Percentiles rank a stretch among this genome's conserved stretches.
Evolutionary conservation across 371 early-diverging fungal genomes (phyloP).

Genomic region (Mortierella sp.): DNA sequence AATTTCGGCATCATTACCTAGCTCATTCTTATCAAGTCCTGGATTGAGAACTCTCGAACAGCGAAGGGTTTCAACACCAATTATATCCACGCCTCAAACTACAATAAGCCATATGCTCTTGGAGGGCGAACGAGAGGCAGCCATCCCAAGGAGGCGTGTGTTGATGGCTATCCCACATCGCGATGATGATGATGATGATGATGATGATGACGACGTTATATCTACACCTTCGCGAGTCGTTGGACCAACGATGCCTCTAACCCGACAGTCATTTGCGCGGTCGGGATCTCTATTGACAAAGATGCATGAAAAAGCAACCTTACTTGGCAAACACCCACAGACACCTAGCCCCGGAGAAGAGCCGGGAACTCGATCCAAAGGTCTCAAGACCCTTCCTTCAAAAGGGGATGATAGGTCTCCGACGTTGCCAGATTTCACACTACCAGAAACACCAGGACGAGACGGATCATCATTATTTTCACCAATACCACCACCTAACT

Average conservation of each 20-base stretch:
- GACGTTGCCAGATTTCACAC: slow-evolving; percentile 21
- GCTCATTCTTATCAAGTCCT: slow-evolving; percentile 21
- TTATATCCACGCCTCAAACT: slow-evolving; percentile 23
- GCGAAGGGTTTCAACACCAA: slow-evolving; percentile 23
- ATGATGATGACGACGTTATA: slow-evolving; percentile 22
- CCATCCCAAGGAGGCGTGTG: slow-evolving; percentile 24
- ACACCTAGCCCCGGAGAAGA: slow-evolving; percentile 43
- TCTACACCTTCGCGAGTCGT: slow-evolving; percentile 33
- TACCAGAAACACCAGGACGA: slow-evolving; percentile 11
- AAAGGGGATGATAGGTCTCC: slow-evolving; percentile 17
- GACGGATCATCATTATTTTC: slow-evolving; percentile 18
- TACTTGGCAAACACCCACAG: slow-evolving; percentile 51
- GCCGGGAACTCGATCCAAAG: slow-evolving; percentile 25
- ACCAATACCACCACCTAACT: slow-evolving; percentile 40
- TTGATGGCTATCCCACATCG: slow-evolving; percentile 11
- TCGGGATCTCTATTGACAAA: slow-evolving; percentile 26
- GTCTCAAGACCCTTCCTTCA: slow-evolving; percentile 18
- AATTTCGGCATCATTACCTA: slow-evolving; percentile 36
- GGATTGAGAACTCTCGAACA: slow-evolving; percentile 9
- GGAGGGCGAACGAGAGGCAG: slow-evolving; percentile 23
- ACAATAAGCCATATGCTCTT: slow-evolving; percentile 16
- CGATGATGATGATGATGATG: slow-evolving; percentile 23
- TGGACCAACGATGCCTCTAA: neutral
- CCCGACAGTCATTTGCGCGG: slow-evolving; percentile 5
- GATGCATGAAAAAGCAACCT: slow-evolving; percentile 39